Evolutionary conservation across 1,284 basidiomycete genomes (phyloP).

Genomic region (Meripilus lineatus): DNA sequence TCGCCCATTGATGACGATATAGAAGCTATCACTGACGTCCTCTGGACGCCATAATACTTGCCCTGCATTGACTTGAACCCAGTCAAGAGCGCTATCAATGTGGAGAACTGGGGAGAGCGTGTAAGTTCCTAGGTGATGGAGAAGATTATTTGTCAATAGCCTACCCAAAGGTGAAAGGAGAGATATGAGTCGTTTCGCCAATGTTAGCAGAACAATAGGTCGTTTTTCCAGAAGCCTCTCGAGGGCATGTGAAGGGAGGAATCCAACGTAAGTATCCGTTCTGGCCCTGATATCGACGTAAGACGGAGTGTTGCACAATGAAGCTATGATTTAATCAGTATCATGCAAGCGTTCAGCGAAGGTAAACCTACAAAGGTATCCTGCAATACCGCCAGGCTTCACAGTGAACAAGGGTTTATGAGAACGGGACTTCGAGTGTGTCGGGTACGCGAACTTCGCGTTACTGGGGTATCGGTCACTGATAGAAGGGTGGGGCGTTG

Average conservation of each 20-base stretch:
- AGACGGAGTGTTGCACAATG: slow-evolving; percentile 86
- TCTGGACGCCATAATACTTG: slow-evolving; percentile 91
- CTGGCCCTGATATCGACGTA: slow-evolving; percentile 97
- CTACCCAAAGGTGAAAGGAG: slow-evolving; percentile 88
- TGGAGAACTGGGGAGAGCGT: slow-evolving; percentile 66
- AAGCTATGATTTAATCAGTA: slow-evolving; percentile 56
- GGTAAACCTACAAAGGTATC: slow-evolving; percentile 73
- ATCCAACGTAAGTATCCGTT: slow-evolving; percentile 96
- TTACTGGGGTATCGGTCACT: too few relatives aligned
- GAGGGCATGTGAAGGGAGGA: slow-evolving; percentile 84
- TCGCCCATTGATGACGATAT: slow-evolving; percentile 98
- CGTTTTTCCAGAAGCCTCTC: slow-evolving; percentile 89
- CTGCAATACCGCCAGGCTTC: slow-evolving; percentile 97
- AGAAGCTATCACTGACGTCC: slow-evolving; percentile 91
- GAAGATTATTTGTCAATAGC: too few relatives aligned
- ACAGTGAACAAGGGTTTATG: slow-evolving; percentile 84
- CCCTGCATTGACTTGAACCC: slow-evolving; percentile 96
- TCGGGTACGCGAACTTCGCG: not conserved
- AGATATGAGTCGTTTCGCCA: slow-evolving; percentile 95
- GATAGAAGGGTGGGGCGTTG: not conserved
- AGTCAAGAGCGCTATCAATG: slow-evolving; percentile 96
- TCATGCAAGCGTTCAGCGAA: slow-evolving; percentile 9
- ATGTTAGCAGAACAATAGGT: slow-evolving; percentile 91
- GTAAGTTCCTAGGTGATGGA: not conserved
- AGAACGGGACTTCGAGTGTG: slow-evolving; percentile 11